Evolutionary conservation across 116 monocot species (phyloP), one percentile per base, ranked within the genome.

Genomic region (Thalassia testudinum): DNA sequence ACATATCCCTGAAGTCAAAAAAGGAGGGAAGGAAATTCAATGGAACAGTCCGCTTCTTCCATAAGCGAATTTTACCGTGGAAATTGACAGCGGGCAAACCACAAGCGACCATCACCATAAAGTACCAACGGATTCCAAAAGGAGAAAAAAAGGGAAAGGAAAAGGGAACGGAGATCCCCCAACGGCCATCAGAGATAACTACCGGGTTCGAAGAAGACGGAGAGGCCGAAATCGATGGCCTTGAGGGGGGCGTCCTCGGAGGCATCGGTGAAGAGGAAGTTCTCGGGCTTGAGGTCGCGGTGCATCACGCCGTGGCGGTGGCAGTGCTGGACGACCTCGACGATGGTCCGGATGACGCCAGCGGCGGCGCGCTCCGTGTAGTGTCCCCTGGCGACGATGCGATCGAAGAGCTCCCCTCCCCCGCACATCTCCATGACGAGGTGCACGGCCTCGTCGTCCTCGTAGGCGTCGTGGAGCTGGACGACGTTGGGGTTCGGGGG

Each of bases 261-360:
- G 27, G 48, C 17, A 52, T 78, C 45, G 19, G 67, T 75, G 37
- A 75, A 87, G 59, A 87, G 49, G 58, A 86, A 86, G 50, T 86
- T 86, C 75, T 86, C 86, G 1, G 86, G 81, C 70, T 86, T 86
- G 28, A 86, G 69, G 52, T 86, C 86, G 27, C 86, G 59, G 20
- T 86, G 86, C 14, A 81, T 86, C 1, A 81, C 81, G 1, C 87
- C 87, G 34, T 78, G 43, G 49, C 61, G 50, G 53, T 87, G 87
- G 49, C 81, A 87, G 21, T 62, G 53, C 79, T 79, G 53, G 7
- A 86, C 78, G 24, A 86, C 74, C 55, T 81, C 78, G 10, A 75
- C 47, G 49, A 86, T 78, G 25, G 81, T 81, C 37, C 62, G 65
- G 40, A 62, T 48, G 15, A 86, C 72, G 5, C 10, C 49, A 4